Conservation (phyloP, 2,329 filamentous ascomycete species). For the Chalaropsis thielavioides region DNA sequence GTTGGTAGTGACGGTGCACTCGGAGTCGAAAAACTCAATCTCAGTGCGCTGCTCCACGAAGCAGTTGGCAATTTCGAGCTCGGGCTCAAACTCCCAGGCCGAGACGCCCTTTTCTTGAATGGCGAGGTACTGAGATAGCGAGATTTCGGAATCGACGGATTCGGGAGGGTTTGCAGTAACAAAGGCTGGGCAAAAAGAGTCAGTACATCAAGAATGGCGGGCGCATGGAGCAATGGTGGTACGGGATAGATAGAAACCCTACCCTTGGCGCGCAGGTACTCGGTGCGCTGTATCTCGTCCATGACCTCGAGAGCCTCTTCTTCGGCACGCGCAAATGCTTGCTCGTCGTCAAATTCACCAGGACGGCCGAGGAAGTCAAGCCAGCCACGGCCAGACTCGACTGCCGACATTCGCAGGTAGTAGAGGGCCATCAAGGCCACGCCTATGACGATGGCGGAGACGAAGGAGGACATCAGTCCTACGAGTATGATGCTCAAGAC, state of each 20-base stretch:
- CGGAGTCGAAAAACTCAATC: slow-evolving; percentile 97
- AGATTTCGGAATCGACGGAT: slow-evolving; percentile 91
- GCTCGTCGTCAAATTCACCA: slow-evolving; percentile 95
- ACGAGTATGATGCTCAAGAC: slow-evolving; percentile 44
- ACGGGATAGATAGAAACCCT: slow-evolving; percentile 19
- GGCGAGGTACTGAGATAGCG: slow-evolving; percentile 88
- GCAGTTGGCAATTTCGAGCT: slow-evolving; percentile 95
- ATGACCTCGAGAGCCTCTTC: slow-evolving; percentile 87
- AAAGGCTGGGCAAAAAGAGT: slow-evolving; percentile 49
- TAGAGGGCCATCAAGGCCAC: slow-evolving; percentile 48
- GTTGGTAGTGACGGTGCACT: slow-evolving; percentile 95
- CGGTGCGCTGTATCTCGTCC: slow-evolving; percentile 80
- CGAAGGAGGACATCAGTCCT: slow-evolving; percentile 74
- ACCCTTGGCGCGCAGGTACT: slow-evolving; percentile 95
- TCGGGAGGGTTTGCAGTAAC: slow-evolving; percentile 89
- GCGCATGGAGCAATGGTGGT: not conserved
- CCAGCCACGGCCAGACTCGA: slow-evolving; percentile 15
- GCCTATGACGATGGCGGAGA: slow-evolving; percentile 64
- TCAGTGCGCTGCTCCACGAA: slow-evolving; percentile 94
- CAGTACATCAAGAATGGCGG: not conserved
- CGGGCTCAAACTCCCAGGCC: slow-evolving; percentile 98
- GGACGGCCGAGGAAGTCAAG: slow-evolving; percentile 85
- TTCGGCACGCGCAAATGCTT: slow-evolving; percentile 86
- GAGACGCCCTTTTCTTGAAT: slow-evolving; percentile 99
- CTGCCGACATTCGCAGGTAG: slow-evolving; percentile 37